Base-by-base conservation (phyloP, 305 asterid species). In the Solanum hybrid region DNA sequence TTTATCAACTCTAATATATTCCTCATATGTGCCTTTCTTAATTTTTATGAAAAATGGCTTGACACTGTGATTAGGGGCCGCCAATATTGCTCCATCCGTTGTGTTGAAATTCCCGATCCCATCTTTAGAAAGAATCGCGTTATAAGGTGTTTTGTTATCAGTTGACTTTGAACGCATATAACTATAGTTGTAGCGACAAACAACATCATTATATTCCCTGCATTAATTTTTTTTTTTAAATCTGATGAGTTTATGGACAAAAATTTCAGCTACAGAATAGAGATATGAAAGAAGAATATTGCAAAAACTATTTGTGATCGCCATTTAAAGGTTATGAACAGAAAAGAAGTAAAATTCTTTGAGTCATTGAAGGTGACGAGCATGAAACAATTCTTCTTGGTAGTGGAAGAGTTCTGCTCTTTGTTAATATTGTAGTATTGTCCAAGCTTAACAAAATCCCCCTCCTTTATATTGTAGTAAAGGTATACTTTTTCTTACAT, bases 211-310 rank as follows among this genome's bases (percentile, higher is more conserved):
- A 51, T 51, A 51, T 51, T 51, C 9, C n/a, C n/a, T 51, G 9
- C 68, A 51, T 51, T 51, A 15, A 51, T 0, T 0, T 5, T 2
- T 14, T 51, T 51, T 15, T 0, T 0, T 0, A 41, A 15, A 2
- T 51, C 3, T 51, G n/a, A 51, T 51, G n/a, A 17, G 68, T 51
- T 51, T 15, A 15, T 15, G n/a, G 68, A 51, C n/a, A 15, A 51
- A 2, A 51, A 15, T 17, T 51, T 2, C 68, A 15, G n/a, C 68
- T 15, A 51, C 9, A 15, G 3, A 2, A 0, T 51, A 51, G 68
- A 15, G n/a, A 51, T 51, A 15, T 15, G n/a, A 2, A 51, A 15
- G 68, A 51, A 51, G 68, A 6, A 15, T 51, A 51, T 1, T 2
- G 9, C 4, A 51, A 15, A 15, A 51, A 51, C 9, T 17, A 51